Percentiles rank a stretch among this genome's conserved stretches.
Evolutionary conservation across 23 red algal genomes (phyloP).

Genomic region (Chondrus crispus): DNA sequence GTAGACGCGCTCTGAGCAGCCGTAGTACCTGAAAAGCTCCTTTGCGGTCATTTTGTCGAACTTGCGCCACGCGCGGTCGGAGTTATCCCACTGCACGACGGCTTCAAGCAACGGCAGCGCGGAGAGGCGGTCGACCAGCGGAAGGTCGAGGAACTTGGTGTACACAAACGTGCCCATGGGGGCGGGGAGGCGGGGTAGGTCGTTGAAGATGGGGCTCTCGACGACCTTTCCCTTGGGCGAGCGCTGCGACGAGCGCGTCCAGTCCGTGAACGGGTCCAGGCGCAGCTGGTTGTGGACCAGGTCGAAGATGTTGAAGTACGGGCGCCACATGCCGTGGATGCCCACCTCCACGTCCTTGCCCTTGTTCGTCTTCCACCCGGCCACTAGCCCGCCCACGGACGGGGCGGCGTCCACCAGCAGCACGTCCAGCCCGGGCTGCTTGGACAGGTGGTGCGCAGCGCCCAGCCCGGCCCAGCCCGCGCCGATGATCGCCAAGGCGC

Average conservation of each 20-base stretch:
- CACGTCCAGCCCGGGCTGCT: conserved; percentile 28
- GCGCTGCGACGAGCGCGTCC: conserved; percentile 55
- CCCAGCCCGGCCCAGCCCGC: conserved; percentile 86
- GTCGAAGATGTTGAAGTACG: conserved; percentile 77
- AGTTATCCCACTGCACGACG: conserved; percentile 69
- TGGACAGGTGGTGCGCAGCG: conserved; percentile 69
- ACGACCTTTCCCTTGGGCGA: conserved; percentile 77
- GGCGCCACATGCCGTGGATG: conserved; percentile 82
- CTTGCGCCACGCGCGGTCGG: conserved; percentile 47
- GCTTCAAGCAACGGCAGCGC: conserved; percentile 73
- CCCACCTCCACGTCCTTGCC: conserved; percentile 70
- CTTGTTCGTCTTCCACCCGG: conserved; percentile 54
- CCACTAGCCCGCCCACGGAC: conserved; percentile 76
- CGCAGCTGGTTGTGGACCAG: conserved; percentile 79
- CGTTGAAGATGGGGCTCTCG: conserved; percentile 75
- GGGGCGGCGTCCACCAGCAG: conserved; percentile 68
- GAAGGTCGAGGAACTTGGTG: conserved; percentile 69
- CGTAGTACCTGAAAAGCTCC: conserved; percentile 70
- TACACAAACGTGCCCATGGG: conserved; percentile 83
- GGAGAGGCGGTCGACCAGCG: conserved; percentile 61
- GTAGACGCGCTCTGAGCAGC: conserved; percentile 60
- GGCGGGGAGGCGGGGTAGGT: conserved; percentile 62
- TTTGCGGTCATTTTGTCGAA: conserved; percentile 90
- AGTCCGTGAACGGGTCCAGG: conserved; percentile 64
- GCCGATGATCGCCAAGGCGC: conserved; percentile 70